These are phyloP conservation scores for Terfezia boudieri DNA, from an alignment of 495 filamentous ascomycete genomes.

Conservation along the genomic window DNA sequence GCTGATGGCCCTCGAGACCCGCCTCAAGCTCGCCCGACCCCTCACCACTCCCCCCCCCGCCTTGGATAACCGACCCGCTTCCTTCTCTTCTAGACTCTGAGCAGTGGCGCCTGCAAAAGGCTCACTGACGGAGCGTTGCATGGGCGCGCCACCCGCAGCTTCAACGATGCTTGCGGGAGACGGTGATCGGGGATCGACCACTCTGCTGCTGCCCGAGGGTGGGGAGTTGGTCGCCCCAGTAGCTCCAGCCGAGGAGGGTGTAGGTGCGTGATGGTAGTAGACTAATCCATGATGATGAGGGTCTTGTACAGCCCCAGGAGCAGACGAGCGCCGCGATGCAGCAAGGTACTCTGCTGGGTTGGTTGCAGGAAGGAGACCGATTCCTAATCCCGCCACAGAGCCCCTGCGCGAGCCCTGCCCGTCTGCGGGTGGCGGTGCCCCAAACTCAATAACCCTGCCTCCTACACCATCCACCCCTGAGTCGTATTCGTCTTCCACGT, in stretches of 20 bases:
- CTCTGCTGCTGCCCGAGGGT: not conserved
- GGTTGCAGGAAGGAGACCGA: not conserved
- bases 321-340: not conserved
- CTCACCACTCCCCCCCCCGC: not conserved
- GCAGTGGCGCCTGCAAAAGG: not conserved
- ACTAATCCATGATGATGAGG: not conserved
- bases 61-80: not conserved
- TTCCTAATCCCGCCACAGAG: too few relatives aligned
- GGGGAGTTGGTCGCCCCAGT: not conserved
- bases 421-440: not conserved
- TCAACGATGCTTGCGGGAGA: not conserved
- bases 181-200: not conserved
- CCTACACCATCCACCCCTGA: not conserved
- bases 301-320: not conserved
- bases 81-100: not conserved
- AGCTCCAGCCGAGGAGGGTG: not conserved
- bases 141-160: not conserved
- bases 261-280: not conserved
- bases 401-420: not conserved
- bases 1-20: not conserved
- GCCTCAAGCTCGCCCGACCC: not conserved
- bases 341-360: not conserved
- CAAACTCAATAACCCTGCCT: not conserved
- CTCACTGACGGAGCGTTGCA: not conserved
- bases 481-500: not conserved